phyloP scores from a whole-genome alignment of 257 asterid species.

The Solanum peruvianum region DNA sequence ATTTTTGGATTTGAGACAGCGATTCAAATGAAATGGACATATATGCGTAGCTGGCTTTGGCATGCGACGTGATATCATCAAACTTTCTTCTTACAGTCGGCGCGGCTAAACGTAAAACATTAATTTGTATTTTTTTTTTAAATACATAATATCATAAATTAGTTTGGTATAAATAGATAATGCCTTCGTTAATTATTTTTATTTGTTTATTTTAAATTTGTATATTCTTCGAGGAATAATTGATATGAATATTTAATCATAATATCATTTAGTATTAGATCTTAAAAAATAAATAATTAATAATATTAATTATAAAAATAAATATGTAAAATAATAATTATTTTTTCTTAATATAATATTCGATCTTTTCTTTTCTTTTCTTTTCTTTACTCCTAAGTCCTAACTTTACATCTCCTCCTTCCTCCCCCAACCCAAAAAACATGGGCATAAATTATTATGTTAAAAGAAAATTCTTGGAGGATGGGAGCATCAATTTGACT shows the following conservation, averaged over 20 bases:
- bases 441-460: not conserved
- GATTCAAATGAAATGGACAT: not conserved
- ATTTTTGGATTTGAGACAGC: not conserved
- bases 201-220: too few relatives aligned
- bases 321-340: too few relatives aligned
- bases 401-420: not conserved
- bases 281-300: too few relatives aligned
- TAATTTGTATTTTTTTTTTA: not conserved
- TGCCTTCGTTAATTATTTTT: too few relatives aligned
- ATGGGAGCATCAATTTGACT: not conserved
- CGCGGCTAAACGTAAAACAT: not conserved
- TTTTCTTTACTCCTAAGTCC: not conserved
- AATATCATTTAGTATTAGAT: too few relatives aligned
- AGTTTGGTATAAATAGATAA: not conserved
- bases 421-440: not conserved
- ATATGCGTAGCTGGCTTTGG: not conserved
- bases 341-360: too few relatives aligned
- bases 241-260: too few relatives aligned
- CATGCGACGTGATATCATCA: not conserved
- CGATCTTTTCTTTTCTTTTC: not conserved
- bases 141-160: not conserved
- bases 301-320: too few relatives aligned
- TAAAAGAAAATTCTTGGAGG: not conserved
- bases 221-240: too few relatives aligned
- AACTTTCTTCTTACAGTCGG: not conserved